Conservation (phyloP, 176 grass and related monocot species). For the Oryza nivara region DNA sequence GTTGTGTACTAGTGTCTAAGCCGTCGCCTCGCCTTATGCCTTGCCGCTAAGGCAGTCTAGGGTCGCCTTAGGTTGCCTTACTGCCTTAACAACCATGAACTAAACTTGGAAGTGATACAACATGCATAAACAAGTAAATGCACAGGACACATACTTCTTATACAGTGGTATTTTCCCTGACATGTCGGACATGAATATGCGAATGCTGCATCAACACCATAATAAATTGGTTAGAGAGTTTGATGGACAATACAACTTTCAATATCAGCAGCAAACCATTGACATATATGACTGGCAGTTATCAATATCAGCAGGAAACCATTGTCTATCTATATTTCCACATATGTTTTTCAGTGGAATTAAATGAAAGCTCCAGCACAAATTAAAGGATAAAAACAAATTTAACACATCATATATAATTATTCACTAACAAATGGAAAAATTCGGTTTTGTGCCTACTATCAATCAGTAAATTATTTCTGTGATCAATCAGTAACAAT, state of each 20-base stretch:
- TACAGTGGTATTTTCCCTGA: conserved; percentile 81
- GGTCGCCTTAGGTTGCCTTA: too few species aligned
- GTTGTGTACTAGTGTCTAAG: too few species aligned
- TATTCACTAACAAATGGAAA: background rate
- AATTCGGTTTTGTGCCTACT: too few species aligned
- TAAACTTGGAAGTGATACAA: background rate
- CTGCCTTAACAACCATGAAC: too few species aligned
- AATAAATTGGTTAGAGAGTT: conserved; percentile 44
- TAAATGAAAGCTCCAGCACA: conserved; percentile 11
- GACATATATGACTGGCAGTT: background rate
- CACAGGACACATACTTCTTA: conserved; percentile 75
- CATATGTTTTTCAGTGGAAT: background rate
- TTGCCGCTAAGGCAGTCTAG: too few species aligned
- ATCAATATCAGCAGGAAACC: too few species aligned
- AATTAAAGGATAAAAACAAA: conserved; percentile 10
- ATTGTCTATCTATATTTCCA: too few species aligned
- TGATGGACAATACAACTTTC: conserved; percentile 16
- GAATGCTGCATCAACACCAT: conserved; percentile 56
- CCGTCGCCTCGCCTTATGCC: too few species aligned
- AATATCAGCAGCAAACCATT: conserved; percentile 29
- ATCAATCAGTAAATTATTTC: background rate
- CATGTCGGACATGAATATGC: conserved; percentile 82
- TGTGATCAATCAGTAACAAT: background rate
- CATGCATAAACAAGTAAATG: conserved; percentile 25
- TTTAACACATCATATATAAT: background rate